Evolutionary conservation across 1,139 yeast species (phyloP).

Genomic region (Suzukiozyma palmioleophila): DNA sequence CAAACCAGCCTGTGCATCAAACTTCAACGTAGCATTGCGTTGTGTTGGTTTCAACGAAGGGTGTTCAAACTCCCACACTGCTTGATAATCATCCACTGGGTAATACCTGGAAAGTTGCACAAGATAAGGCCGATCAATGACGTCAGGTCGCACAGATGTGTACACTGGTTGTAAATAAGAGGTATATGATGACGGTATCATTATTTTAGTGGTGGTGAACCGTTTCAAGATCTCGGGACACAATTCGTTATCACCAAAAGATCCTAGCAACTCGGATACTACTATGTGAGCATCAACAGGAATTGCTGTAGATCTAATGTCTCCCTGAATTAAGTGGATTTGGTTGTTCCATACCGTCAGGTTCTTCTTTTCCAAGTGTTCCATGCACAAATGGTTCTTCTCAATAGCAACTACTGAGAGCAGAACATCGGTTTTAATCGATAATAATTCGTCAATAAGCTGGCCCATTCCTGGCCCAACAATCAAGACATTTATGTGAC

Average conservation of each 20-base stretch:
- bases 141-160: conserved; percentile 32
- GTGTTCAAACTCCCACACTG: conserved; percentile 53
- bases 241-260: conserved; percentile 88
- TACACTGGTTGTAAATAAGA: conserved; percentile 64
- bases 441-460: conserved; percentile 41
- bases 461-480: conserved; percentile 92
- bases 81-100: conserved; percentile 32
- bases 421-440: conserved; percentile 1
- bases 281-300: conserved; percentile 42
- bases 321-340: conserved; percentile 51
- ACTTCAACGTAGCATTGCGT: not conserved
- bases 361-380: conserved; percentile 41
- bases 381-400: conserved; percentile 56
- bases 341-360: conserved; percentile 36
- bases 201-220: conserved; percentile 22
- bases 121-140: conserved; percentile 51
- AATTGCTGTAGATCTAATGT: conserved; percentile 46
- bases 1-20: not conserved
- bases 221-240: conserved; percentile 67
- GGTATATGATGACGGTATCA: conserved; percentile 64
- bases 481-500: conserved; percentile 38
- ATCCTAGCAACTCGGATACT: conserved; percentile 79
- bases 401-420: conserved; percentile 42
- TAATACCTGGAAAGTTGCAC: conserved; percentile 51
- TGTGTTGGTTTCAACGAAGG: conserved; percentile 22